Percentiles rank a stretch among this genome's conserved stretches.
These are phyloP conservation scores for Forsythia viridissima DNA, from an alignment of 257 asterid genomes.

Conservation along the genomic window DNA sequence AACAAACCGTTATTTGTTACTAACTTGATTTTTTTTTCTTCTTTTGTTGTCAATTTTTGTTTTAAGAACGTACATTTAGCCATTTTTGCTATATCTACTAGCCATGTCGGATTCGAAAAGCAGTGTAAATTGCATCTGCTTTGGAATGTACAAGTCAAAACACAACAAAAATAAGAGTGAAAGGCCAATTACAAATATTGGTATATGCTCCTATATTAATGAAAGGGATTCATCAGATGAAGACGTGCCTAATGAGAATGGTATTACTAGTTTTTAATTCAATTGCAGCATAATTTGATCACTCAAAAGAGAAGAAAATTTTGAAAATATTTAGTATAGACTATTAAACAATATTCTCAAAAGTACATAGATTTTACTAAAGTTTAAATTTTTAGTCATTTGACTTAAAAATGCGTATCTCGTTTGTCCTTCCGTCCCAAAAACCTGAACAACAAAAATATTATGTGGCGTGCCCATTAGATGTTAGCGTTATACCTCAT, in stretches of 20 bases:
- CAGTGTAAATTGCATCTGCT: background rate
- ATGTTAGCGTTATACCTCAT: no score
- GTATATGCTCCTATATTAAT: background rate
- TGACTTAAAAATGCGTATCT: no score
- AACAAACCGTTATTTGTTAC: no score
- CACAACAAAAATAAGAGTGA: background rate
- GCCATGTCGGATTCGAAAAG: background rate
- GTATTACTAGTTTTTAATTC: background rate
- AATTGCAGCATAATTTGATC: background rate
- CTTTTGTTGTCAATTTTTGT: background rate
- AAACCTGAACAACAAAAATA: background rate
- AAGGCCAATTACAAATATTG: background rate
- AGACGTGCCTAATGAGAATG: background rate
- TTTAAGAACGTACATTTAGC: background rate
- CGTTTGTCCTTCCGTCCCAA: background rate
- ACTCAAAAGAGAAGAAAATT: no score
- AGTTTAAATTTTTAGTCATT: no score
- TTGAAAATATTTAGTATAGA: background rate
- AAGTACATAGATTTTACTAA: no score
- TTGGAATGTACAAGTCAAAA: background rate
- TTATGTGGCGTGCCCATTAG: no score
- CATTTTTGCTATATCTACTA: background rate
- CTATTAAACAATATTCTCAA: no score
- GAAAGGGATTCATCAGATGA: background rate
- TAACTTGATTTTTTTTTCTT: background rate